Percentiles rank a stretch among this genome's conserved stretches.
phyloP scores from a whole-genome alignment of 148 eudicot species.

The Drosera capensis region DNA sequence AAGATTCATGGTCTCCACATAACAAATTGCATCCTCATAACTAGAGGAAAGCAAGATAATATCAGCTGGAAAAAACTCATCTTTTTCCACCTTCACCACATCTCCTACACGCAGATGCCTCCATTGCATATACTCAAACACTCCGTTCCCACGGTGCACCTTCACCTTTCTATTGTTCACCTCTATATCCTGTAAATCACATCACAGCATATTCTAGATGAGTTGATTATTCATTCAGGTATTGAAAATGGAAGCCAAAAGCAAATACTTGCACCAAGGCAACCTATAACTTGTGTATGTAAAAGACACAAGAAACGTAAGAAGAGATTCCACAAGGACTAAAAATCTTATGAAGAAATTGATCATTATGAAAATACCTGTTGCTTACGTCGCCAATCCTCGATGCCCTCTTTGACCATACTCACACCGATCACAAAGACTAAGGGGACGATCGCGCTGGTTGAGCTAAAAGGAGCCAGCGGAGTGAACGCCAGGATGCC shows the following conservation, averaged over 20 bases:
- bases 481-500: conserved; percentile 62
- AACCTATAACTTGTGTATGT: no score
- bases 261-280: no score
- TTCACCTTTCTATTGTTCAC: conserved; percentile 69
- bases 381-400: conserved; percentile 60
- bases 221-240: no score
- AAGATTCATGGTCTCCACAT: conserved; percentile 96
- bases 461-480: conserved; percentile 66
- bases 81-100: conserved; percentile 75
- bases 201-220: not conserved
- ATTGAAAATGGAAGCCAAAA: no score
- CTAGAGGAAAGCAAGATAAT: conserved; percentile 78
- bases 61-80: conserved; percentile 93
- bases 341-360: not conserved
- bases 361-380: conserved; percentile 38
- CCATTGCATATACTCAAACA: conserved; percentile 49
- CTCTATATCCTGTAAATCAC: conserved; percentile 52
- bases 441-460: conserved; percentile 70
- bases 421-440: conserved; percentile 66
- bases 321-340: not conserved
- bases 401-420: conserved; percentile 84
- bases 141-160: conserved; percentile 53
- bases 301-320: not conserved
- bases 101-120: conserved; percentile 71
- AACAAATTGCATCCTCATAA: conserved; percentile 76